A percentile compares a stretch with the other conserved stretches of the same genome.
These are phyloP conservation scores for Phellinidium pouzarii DNA, from an alignment of 1,284 basidiomycete species.

Conservation along the genomic window DNA sequence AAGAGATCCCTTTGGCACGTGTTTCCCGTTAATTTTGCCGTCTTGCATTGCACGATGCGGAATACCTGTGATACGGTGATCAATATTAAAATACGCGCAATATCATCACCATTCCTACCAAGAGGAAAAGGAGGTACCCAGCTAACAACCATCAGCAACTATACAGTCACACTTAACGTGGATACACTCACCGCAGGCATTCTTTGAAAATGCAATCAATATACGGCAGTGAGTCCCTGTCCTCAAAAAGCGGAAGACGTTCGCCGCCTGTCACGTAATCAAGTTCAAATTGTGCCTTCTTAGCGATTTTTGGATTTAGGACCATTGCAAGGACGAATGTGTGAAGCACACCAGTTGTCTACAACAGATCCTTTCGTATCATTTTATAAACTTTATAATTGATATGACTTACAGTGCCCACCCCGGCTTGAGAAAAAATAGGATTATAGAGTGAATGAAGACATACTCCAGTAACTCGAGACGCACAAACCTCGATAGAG, in stretches of 20 bases:
- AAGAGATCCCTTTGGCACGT: constrained; percentile 10
- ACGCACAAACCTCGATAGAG: constrained; percentile 10
- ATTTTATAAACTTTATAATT: background rate
- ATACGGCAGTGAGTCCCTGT: constrained; percentile 16
- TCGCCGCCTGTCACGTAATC: constrained; percentile 14
- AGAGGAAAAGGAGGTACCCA: constrained; percentile 10
- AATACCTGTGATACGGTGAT: background rate
- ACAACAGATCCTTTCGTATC: background rate
- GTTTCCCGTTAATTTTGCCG: constrained; percentile 1
- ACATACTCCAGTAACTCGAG: background rate
- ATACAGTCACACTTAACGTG: too few relatives aligned
- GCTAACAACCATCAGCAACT: background rate
- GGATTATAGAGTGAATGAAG: background rate
- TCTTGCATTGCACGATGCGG: constrained; percentile 10
- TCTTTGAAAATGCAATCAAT: constrained; percentile 14
- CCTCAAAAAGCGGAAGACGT: constrained; percentile 21
- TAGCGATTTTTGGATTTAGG: constrained; percentile 13
- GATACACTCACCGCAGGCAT: constrained; percentile 4
- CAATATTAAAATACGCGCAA: background rate
- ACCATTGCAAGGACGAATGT: constrained; percentile 19
- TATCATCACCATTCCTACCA: background rate
- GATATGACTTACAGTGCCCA: constrained; percentile 5
- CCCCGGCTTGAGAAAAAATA: constrained; percentile 1
- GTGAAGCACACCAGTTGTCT: background rate
- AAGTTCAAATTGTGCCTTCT: constrained; percentile 16